phyloP scores from a whole-genome alignment of 73 alveolate genomes.

The Paramecium octaurelia region DNA sequence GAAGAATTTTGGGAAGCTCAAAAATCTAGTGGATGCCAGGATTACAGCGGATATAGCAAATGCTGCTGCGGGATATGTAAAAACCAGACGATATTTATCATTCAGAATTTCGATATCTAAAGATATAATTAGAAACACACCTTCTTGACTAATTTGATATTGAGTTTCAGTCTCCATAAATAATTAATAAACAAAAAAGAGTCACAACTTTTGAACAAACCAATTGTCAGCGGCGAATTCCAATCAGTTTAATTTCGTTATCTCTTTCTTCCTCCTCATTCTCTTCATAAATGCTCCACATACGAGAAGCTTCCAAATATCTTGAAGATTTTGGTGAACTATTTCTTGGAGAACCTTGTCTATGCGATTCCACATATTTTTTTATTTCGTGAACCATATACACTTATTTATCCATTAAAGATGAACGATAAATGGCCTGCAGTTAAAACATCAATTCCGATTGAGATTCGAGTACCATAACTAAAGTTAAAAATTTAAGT shows the following conservation, averaged over 20 bases:
- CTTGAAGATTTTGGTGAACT: constrained; percentile 6
- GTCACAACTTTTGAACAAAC: not conserved
- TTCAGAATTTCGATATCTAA: not conserved
- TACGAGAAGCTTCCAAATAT: not conserved
- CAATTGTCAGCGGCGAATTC: not conserved
- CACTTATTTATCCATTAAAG: not conserved
- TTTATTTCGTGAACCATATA: constrained; percentile 13
- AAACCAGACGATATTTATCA: not conserved
- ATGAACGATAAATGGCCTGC: not conserved
- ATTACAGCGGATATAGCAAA: not conserved
- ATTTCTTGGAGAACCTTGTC: constrained; percentile 17
- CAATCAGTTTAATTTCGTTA: not conserved
- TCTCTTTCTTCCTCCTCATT: constrained; percentile 3
- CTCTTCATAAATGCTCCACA: constrained; percentile 24
- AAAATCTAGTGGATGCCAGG: not conserved
- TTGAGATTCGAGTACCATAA: not conserved
- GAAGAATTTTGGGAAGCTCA: not conserved
- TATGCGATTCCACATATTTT: not conserved
- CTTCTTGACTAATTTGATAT: not conserved
- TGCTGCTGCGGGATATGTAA: not conserved
- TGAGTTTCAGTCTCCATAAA: not conserved
- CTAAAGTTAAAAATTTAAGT: not conserved
- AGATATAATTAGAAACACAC: not conserved
- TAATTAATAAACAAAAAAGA: constrained; percentile 7
- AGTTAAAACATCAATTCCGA: not conserved